A percentile compares a stretch with the other conserved stretches of the same genome.
Evolutionary conservation across 2,329 filamentous ascomycete genomes (phyloP).

Genomic region (Teratosphaeria pseudoeucalypti): DNA sequence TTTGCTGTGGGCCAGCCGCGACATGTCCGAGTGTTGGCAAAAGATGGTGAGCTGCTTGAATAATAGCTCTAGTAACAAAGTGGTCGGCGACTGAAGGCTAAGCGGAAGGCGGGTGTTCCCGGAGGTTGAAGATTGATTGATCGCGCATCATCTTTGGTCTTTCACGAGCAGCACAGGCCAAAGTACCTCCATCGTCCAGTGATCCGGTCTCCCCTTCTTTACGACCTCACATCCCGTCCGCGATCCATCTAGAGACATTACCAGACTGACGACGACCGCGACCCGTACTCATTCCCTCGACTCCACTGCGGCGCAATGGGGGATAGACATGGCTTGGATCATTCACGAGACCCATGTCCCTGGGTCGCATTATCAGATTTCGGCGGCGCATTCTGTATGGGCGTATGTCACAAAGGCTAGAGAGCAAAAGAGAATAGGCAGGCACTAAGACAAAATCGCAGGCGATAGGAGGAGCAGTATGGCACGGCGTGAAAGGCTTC

Average conservation of each 20-base stretch:
- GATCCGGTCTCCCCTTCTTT: background rate
- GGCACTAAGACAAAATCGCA: slow-evolving; percentile 4
- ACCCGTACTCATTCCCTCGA: background rate
- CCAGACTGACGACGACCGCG: background rate
- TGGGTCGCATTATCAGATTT: slow-evolving; percentile 97
- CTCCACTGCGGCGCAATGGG: slow-evolving; percentile 12
- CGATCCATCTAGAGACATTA: background rate
- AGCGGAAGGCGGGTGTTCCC: background rate
- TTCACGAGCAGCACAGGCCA: background rate
- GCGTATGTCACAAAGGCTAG: slow-evolving; percentile 48
- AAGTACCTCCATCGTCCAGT: too few relatives aligned
- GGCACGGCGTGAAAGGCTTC: slow-evolving; percentile 83
- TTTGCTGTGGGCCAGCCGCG: slow-evolving; percentile 22
- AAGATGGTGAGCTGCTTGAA: background rate
- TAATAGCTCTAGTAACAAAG: background rate
- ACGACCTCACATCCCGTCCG: background rate
- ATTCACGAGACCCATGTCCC: slow-evolving; percentile 91
- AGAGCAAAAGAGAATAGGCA: background rate
- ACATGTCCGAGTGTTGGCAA: slow-evolving; percentile 15
- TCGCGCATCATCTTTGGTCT: background rate
- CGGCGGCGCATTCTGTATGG: slow-evolving; percentile 93
- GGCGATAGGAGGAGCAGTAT: slow-evolving; percentile 52
- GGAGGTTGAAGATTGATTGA: background rate
- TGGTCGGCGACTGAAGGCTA: background rate
- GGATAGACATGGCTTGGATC: slow-evolving; percentile 55